phyloP scores from a whole-genome alignment of 73 alveolate species.

The Diophrys sp. region DNA sequence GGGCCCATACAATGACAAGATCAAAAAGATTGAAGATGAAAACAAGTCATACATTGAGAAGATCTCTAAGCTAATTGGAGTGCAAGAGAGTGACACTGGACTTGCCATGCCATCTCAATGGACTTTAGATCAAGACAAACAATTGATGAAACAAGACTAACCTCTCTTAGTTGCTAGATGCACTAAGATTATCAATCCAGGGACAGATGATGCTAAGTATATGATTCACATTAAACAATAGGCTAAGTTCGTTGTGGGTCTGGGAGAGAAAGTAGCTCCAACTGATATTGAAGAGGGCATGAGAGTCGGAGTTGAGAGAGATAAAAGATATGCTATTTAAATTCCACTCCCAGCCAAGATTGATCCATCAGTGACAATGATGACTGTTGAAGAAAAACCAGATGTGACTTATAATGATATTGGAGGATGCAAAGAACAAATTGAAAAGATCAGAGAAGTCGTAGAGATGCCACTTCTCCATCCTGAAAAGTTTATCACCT shows the following conservation, averaged over 20 bases:
- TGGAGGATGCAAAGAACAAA: conserved; percentile 98
- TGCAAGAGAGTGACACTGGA: conserved; percentile 95
- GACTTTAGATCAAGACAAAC: conserved; percentile 86
- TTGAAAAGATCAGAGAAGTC: conserved; percentile 85
- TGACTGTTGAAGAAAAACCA: conserved; percentile 99
- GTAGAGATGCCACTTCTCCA: conserved; percentile 96
- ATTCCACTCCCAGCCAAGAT: conserved; percentile 99
- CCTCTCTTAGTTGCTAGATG: conserved; percentile 93
- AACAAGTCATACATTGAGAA: conserved; percentile 73
- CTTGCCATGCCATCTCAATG: conserved; percentile 94
- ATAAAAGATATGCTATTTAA: conserved; percentile 83
- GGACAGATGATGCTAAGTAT: conserved; percentile 93
- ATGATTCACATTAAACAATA: conserved; percentile 94
- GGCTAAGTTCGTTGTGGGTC: conserved; percentile 99
- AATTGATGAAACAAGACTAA: conserved; percentile 83
- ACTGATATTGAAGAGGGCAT: conserved; percentile 99
- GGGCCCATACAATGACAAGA: conserved; percentile 92
- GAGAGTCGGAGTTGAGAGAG: conserved; percentile 98
- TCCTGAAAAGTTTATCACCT: conserved; percentile 86
- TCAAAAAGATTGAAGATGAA: conserved; percentile 86
- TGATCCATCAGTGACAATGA: conserved; percentile 99
- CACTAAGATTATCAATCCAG: conserved; percentile 93
- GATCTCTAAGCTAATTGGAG: conserved; percentile 87
- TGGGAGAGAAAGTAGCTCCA: conserved; percentile 98
- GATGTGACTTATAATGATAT: conserved; percentile 99